Conservation (phyloP, 23 red algal genomes). For the Chondrus crispus region DNA sequence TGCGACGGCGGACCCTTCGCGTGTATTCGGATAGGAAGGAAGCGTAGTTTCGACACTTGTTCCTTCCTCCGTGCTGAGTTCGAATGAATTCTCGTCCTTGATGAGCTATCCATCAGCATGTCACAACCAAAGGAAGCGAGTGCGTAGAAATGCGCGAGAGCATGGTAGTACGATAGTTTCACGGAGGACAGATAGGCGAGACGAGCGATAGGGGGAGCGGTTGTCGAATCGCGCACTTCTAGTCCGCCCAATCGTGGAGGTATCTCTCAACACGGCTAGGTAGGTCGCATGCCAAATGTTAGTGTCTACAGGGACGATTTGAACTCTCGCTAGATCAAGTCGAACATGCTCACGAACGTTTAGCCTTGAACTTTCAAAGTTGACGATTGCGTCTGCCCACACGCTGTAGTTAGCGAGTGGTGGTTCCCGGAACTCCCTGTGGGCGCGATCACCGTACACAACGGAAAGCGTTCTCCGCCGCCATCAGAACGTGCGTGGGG, state of each 20-base stretch:
- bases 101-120: conserved; percentile 83
- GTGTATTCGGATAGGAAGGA: conserved; percentile 57
- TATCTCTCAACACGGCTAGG: conserved; percentile 77
- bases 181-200: not conserved
- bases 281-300: conserved; percentile 86
- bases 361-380: not conserved
- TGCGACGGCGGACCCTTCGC: not conserved
- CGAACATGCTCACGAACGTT: conserved; percentile 39
- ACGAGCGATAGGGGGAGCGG: conserved; percentile 9
- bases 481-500: conserved; percentile 76
- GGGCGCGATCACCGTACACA: conserved; percentile 61
- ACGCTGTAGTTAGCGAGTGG: conserved; percentile 38
- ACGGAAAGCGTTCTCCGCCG: conserved; percentile 93
- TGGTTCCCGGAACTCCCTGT: not conserved
- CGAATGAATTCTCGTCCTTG: conserved; percentile 78
- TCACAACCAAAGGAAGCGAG: conserved; percentile 43
- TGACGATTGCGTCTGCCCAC: conserved; percentile 17
- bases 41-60: conserved; percentile 26
- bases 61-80: not conserved
- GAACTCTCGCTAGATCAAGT: conserved; percentile 8
- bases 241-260: conserved; percentile 39
- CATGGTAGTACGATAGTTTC: conserved; percentile 76
- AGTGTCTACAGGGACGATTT: conserved; percentile 9
- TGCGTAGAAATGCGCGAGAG: conserved; percentile 57
- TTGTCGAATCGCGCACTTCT: conserved; percentile 60